Evolutionary conservation across 352 stramenopile species (phyloP).

Genomic region (Globisporangium irregulare): DNA sequence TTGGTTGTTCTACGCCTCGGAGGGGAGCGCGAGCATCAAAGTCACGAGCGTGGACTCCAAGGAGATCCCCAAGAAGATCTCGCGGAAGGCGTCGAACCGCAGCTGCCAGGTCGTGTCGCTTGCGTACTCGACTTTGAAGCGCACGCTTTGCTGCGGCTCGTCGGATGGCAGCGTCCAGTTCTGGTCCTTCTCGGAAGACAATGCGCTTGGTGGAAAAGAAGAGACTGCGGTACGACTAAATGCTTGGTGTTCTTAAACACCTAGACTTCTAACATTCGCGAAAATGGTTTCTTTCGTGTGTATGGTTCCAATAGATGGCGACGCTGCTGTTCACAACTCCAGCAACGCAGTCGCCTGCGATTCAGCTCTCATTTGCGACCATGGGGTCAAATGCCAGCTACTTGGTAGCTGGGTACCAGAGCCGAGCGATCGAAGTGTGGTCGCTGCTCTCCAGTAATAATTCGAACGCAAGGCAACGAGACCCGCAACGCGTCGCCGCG

Average conservation of each 20-base stretch:
- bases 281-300: neutral
- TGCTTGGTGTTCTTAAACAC: neutral
- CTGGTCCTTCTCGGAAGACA: slow-evolving; percentile 51
- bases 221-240: slow-evolving; percentile 21
- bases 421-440: slow-evolving; percentile 54
- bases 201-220: slow-evolving; percentile 30
- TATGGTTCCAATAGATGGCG: slow-evolving; percentile 12
- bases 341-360: slow-evolving; percentile 37
- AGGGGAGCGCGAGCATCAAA: slow-evolving; percentile 76
- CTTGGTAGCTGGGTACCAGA: slow-evolving; percentile 52
- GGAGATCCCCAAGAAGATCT: slow-evolving; percentile 65
- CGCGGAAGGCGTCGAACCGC: slow-evolving; percentile 60
- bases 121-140: slow-evolving; percentile 47
- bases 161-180: slow-evolving; percentile 68
- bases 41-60: slow-evolving; percentile 41
- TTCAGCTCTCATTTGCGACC: slow-evolving; percentile 38
- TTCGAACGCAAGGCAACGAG: slow-evolving; percentile 14
- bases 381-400: slow-evolving; percentile 24
- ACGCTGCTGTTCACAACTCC: slow-evolving; percentile 33
- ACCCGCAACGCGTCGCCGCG: slow-evolving; percentile 30
- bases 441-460: slow-evolving; percentile 18
- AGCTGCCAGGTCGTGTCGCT: slow-evolving; percentile 50
- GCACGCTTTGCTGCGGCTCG: slow-evolving; percentile 55
- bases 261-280: neutral
- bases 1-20: slow-evolving; percentile 70